Conservation (phyloP, 163 green algal genomes). For the Chlamydomonas reinhardtii region DNA sequence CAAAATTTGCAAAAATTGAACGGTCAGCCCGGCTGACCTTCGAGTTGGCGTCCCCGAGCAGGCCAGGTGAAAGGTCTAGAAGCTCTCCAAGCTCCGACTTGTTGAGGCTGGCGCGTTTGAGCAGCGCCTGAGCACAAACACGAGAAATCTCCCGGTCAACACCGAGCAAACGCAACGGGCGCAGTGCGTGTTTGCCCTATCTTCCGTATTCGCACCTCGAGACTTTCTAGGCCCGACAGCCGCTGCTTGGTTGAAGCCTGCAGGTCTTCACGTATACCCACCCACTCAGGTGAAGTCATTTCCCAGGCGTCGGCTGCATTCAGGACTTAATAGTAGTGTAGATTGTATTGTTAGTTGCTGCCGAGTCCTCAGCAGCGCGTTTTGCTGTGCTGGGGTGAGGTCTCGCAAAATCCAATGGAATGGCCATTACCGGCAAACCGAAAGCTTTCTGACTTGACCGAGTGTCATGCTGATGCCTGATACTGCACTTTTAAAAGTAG, state of each 20-base stretch:
- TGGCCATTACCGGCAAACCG: too few species aligned
- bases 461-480: too few species aligned
- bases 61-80: conserved; percentile 5
- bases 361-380: too few species aligned
- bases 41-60: conserved; percentile 16
- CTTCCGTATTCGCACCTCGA: background rate
- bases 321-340: too few species aligned
- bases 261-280: conserved; percentile 18
- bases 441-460: too few species aligned
- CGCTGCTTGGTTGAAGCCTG: conserved; percentile 29
- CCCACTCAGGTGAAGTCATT: conserved; percentile 23
- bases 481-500: too few species aligned
- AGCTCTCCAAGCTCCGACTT: conserved; percentile 23
- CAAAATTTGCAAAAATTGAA: background rate
- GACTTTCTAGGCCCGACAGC: conserved; percentile 10
- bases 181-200: too few species aligned
- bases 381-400: too few species aligned
- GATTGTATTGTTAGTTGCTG: too few species aligned
- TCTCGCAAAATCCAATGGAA: too few species aligned
- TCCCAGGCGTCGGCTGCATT: too few species aligned
- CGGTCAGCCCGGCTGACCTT: conserved; percentile 13
- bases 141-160: background rate
- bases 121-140: background rate
- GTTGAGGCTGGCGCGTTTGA: background rate
- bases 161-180: background rate